phyloP scores from a whole-genome alignment of 169 alveolate genomes.

The Plasmodium gaboni region DNA sequence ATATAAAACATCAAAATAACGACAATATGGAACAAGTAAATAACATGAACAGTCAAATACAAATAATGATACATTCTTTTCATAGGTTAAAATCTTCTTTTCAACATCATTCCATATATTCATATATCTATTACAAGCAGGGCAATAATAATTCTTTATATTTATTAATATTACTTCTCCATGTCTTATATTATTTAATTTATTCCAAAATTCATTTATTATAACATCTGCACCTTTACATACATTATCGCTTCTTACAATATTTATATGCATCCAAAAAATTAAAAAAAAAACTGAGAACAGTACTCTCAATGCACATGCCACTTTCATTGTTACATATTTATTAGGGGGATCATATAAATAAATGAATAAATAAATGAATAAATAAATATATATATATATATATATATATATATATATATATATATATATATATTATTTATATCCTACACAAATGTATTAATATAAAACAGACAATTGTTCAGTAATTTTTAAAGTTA shows the following conservation, averaged over 20 bases:
- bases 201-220: slow-evolving; percentile 26
- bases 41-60: slow-evolving; percentile 59
- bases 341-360: too few species aligned
- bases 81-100: slow-evolving; percentile 27
- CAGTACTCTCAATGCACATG: too few species aligned
- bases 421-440: too few species aligned
- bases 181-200: slow-evolving; percentile 31
- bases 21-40: slow-evolving; percentile 35
- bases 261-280: not conserved
- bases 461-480: too few species aligned
- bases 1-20: slow-evolving; percentile 31
- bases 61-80: slow-evolving; percentile 30
- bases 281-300: not conserved
- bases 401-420: too few species aligned
- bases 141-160: slow-evolving; percentile 58
- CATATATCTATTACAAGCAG: slow-evolving; percentile 50
- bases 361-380: too few species aligned
- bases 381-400: not conserved
- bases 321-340: too few species aligned
- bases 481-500: too few species aligned
- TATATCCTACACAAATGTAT: too few species aligned
- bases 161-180: slow-evolving; percentile 40
- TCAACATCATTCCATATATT: slow-evolving; percentile 49
- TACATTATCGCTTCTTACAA: slow-evolving; percentile 2
- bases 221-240: slow-evolving; percentile 53